Percentiles rank a stretch among this genome's conserved stretches.
These are phyloP conservation scores for Colletotrichum sp. DNA, from an alignment of 2,329 filamentous ascomycete species.

Conservation along the genomic window DNA sequence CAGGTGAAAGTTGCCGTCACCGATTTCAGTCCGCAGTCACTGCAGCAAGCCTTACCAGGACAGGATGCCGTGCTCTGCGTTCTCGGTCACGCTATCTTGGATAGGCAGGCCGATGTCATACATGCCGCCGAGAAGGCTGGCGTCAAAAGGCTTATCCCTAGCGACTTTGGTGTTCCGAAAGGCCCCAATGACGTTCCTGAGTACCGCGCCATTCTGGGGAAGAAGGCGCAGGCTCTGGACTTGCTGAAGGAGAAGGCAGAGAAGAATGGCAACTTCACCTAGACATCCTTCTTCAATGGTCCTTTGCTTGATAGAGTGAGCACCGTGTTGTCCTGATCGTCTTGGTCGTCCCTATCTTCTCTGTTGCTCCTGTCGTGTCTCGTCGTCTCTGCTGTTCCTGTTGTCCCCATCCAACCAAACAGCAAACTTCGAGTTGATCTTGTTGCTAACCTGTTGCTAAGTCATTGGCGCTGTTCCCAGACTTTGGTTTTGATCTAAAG, in stretches of 20 bases:
- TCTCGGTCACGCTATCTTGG: not conserved
- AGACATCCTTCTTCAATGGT: not conserved
- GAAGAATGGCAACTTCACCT: not conserved
- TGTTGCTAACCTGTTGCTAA: accelerated
- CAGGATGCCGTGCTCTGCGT: not conserved
- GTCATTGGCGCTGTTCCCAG: not conserved
- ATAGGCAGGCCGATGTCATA: not conserved
- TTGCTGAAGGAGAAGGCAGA: not conserved
- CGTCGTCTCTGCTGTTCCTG: not conserved
- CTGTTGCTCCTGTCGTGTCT: accelerated
- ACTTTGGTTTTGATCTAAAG: not conserved
- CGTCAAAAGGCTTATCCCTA: not conserved
- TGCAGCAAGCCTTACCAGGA: not conserved
- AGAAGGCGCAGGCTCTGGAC: not conserved
- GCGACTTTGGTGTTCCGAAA: not conserved
- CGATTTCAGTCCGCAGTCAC: not conserved
- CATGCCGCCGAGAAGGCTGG: not conserved
- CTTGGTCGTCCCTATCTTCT: not conserved
- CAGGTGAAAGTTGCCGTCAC: not conserved
- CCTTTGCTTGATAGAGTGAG: not conserved
- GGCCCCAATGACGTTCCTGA: not conserved
- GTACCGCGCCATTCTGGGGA: not conserved
- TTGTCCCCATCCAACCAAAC: not conserved
- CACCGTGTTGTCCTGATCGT: not conserved
- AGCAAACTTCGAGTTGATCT: not conserved